Evolutionary conservation across 331 rosid genomes (phyloP).

Genomic region (Telfairia occidentalis): DNA sequence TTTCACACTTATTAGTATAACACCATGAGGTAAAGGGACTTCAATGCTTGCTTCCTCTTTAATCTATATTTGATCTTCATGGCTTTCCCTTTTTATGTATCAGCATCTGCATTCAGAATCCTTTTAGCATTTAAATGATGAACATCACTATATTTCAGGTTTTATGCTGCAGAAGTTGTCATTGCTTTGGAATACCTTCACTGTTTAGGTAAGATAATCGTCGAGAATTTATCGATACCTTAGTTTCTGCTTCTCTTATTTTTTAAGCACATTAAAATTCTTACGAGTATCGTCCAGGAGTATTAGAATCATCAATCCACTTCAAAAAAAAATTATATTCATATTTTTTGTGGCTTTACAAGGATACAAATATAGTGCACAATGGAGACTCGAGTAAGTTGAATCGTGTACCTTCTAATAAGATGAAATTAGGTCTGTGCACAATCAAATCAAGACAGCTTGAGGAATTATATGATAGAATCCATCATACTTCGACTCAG

Average conservation of each 20-base stretch:
- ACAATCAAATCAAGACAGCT: too few species aligned
- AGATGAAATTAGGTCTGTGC: too few species aligned
- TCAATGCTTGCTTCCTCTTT: background rate
- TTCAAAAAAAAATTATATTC: background rate
- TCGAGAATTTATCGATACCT: background rate
- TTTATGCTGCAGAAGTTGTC: slow-evolving; percentile 72
- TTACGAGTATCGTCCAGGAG: background rate
- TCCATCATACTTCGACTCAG: background rate
- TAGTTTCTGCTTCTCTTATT: background rate
- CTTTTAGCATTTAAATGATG: background rate
- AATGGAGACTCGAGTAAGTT: background rate
- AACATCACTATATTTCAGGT: slow-evolving; percentile 10
- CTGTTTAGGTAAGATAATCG: slow-evolving; percentile 62
- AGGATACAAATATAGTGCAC: background rate
- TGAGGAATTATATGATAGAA: background rate
- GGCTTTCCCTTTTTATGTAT: background rate
- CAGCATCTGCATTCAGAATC: background rate
- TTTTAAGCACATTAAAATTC: background rate
- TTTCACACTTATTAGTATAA: background rate
- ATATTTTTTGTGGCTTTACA: too few species aligned
- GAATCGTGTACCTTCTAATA: too few species aligned
- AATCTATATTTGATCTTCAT: background rate
- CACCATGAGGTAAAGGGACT: background rate
- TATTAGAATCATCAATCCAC: background rate
- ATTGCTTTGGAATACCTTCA: slow-evolving; percentile 90